These are phyloP conservation scores for Tetrahymena elliotti DNA, from an alignment of 73 alveolate genomes.

Conservation along the genomic window DNA sequence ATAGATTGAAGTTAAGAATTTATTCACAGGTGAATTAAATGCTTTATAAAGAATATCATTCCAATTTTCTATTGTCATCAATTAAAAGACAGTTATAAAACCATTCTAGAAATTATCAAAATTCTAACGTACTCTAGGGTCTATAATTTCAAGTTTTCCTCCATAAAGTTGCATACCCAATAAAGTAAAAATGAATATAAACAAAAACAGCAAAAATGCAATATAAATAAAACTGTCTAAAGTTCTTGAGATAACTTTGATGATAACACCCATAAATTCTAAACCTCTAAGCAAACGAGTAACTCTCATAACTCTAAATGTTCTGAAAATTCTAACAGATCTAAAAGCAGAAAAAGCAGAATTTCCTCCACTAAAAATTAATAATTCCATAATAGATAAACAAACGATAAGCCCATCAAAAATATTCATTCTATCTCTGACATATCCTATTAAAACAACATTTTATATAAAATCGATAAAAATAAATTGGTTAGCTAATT, in stretches of 20 bases:
- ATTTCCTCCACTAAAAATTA: constrained; percentile 62
- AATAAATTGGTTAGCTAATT: neutral
- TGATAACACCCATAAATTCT: constrained; percentile 77
- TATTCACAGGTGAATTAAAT: constrained; percentile 34
- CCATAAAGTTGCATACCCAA: constrained; percentile 93
- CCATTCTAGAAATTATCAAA: constrained; percentile 81
- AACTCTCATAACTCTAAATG: constrained; percentile 89
- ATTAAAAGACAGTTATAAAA: constrained; percentile 81
- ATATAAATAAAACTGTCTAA: constrained; percentile 70
- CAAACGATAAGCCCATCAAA: constrained; percentile 87
- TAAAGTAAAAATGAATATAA: constrained; percentile 80
- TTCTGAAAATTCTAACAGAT: constrained; percentile 89
- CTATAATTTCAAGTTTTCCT: constrained; percentile 57
- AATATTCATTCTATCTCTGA: constrained; percentile 86
- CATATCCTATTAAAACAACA: constrained; percentile 51
- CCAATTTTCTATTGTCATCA: constrained; percentile 93
- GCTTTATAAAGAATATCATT: constrained; percentile 64
- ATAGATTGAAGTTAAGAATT: constrained; percentile 56
- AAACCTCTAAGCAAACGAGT: constrained; percentile 82
- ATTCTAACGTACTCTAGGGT: constrained; percentile 54
- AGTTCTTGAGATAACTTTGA: constrained; percentile 76
- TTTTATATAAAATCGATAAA: no score
- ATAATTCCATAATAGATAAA: constrained; percentile 77
- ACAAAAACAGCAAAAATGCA: constrained; percentile 70
- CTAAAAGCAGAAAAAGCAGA: constrained; percentile 59